Evolutionary conservation across 768 basidiomycete genomes (phyloP).

Genomic region (Lactifluus echinatus): DNA sequence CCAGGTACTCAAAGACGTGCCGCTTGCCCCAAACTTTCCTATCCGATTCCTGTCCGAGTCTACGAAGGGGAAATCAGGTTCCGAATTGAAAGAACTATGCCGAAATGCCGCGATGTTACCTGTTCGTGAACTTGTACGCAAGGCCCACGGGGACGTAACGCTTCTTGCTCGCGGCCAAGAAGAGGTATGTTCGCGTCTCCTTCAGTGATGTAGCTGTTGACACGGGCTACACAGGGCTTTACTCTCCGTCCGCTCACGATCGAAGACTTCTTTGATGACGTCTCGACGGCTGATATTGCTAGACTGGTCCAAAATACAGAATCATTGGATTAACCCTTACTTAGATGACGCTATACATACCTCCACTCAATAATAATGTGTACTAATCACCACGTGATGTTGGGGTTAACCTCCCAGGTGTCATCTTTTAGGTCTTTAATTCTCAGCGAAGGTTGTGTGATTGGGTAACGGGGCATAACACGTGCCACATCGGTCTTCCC

Average conservation of each 20-base stretch:
- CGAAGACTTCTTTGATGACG: conserved; percentile 53
- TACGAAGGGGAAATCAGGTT: conserved; percentile 76
- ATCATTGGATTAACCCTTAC: background rate
- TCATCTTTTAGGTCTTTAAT: background rate
- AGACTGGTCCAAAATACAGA: background rate
- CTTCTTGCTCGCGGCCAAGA: conserved; percentile 36
- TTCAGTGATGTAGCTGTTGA: background rate
- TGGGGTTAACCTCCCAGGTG: background rate
- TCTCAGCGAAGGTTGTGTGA: background rate
- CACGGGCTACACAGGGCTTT: conserved; percentile 51
- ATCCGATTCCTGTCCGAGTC: conserved; percentile 53
- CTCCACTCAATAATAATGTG: background rate
- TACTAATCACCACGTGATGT: background rate
- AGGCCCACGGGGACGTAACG: conserved; percentile 39
- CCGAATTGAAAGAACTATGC: conserved; percentile 87
- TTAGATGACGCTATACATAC: conserved; percentile 1
- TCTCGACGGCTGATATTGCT: background rate
- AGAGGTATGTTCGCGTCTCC: conserved; percentile 32
- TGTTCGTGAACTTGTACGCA: conserved; percentile 73
- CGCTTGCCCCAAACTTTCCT: conserved; percentile 52
- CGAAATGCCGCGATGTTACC: conserved; percentile 91
- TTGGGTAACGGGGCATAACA: background rate
- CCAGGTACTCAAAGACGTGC: conserved; percentile 81
- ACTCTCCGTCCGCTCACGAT: conserved; percentile 62
- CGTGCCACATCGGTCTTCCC: background rate